These are phyloP conservation scores for Aspergillus versicolor DNA, from an alignment of 2,329 filamentous ascomycete genomes.

Conservation along the genomic window DNA sequence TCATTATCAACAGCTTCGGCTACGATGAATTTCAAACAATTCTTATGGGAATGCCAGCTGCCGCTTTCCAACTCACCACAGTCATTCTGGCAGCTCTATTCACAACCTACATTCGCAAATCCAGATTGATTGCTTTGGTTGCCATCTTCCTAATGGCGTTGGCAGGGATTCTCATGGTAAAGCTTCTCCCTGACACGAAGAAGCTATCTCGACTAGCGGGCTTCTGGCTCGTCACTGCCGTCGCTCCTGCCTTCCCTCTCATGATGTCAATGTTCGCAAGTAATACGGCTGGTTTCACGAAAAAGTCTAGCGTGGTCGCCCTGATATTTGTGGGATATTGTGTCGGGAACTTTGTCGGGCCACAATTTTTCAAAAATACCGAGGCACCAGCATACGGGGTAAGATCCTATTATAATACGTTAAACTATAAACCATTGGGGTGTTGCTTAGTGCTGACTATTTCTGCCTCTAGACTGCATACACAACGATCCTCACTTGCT, in stretches of 20 bases:
- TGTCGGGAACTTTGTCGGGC: slow-evolving; percentile 18
- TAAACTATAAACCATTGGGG: not conserved
- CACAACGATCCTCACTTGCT: slow-evolving; percentile 22
- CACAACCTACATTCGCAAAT: slow-evolving; percentile 18
- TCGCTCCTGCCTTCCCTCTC: slow-evolving; percentile 20
- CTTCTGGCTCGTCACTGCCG: slow-evolving; percentile 19
- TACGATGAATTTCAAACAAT: slow-evolving; percentile 24
- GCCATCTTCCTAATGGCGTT: slow-evolving; percentile 18
- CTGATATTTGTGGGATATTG: slow-evolving; percentile 19
- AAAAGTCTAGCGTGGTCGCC: slow-evolving; percentile 17
- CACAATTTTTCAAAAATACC: slow-evolving; percentile 15
- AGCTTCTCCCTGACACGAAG: slow-evolving; percentile 15
- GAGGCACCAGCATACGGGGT: slow-evolving; percentile 17
- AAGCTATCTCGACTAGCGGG: slow-evolving; percentile 21
- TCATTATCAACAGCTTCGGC: slow-evolving; percentile 24
- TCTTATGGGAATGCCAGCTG: slow-evolving; percentile 20
- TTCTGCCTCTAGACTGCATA: slow-evolving; percentile 16
- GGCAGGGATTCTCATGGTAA: slow-evolving; percentile 22
- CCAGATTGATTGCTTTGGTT: slow-evolving; percentile 16
- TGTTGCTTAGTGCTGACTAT: not conserved
- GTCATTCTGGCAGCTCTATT: slow-evolving; percentile 19
- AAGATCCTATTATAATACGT: not conserved
- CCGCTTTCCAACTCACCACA: slow-evolving; percentile 20
- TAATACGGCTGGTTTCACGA: slow-evolving; percentile 20
- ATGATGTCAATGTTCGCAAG: slow-evolving; percentile 17